These are phyloP conservation scores for Chrysochromulina parva DNA, from an alignment of 78 protist species.

Conservation along the genomic window DNA sequence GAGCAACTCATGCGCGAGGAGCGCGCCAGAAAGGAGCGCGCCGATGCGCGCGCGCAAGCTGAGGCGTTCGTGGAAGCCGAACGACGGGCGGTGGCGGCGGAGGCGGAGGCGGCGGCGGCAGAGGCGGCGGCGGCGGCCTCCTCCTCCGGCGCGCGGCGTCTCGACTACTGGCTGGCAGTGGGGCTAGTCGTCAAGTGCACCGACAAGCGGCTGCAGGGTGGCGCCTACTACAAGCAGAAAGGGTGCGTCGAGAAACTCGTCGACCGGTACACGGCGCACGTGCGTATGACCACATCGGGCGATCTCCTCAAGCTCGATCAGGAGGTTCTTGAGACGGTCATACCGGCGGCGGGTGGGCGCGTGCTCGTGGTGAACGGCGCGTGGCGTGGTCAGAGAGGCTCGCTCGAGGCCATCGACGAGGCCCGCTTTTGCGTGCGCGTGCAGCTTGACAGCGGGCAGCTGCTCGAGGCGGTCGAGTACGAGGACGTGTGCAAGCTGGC, in stretches of 20 bases:
- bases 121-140: neutral
- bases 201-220: conserved; percentile 28
- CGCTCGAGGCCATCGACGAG: neutral
- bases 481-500: conserved; percentile 32
- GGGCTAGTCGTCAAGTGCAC: conserved; percentile 38
- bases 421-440: neutral
- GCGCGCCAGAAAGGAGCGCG: too few relatives aligned
- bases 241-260: conserved; percentile 35
- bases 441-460: neutral
- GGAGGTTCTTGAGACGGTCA: conserved; percentile 5
- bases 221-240: conserved; percentile 56
- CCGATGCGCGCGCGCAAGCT: too few relatives aligned
- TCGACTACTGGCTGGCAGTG: neutral
- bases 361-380: neutral
- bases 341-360: neutral
- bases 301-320: conserved; percentile 42
- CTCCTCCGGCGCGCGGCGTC: too few relatives aligned
- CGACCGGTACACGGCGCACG: conserved; percentile 24
- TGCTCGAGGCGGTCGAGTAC: neutral
- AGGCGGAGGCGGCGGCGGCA: neutral
- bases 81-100: neutral
- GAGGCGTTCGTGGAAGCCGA: too few relatives aligned
- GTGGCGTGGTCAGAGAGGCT: neutral
- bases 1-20: too few relatives aligned
- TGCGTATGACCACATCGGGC: neutral